Percentiles rank a stretch among this genome's conserved stretches.
Evolutionary conservation across 78 protist genomes (phyloP).

Genomic region (Dictyostelium purpureum): DNA sequence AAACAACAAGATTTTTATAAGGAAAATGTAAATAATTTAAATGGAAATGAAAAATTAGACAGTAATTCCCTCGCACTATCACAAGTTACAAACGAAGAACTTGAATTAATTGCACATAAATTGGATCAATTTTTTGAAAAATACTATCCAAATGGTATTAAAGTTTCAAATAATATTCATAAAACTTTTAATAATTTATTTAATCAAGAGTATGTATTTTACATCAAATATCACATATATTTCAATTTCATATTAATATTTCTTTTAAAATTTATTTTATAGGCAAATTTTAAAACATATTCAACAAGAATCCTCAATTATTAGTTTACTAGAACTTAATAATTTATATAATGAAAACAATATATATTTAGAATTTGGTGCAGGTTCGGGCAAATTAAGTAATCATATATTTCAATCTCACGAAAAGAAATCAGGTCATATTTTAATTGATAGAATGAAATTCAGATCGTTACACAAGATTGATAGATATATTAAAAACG

Average conservation of each 20-base stretch:
- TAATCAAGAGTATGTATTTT: conserved; percentile 24
- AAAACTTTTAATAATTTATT: conserved; percentile 28
- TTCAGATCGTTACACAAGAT: conserved; percentile 36
- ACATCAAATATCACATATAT: not conserved
- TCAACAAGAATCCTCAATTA: conserved; percentile 70
- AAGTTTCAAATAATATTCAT: not conserved
- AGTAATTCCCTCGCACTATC: conserved; percentile 1
- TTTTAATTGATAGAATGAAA: conserved; percentile 59
- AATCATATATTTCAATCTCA: conserved; percentile 40
- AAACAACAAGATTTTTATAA: conserved; percentile 15
- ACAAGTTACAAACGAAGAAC: conserved; percentile 13
- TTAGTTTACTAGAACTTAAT: conserved; percentile 5
- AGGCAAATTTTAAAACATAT: conserved; percentile 36
- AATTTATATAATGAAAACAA: not conserved
- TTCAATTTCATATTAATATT: not conserved
- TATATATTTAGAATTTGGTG: conserved; percentile 61
- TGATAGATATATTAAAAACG: conserved; percentile 46
- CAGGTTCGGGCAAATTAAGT: conserved; percentile 72
- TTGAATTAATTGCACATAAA: conserved; percentile 11
- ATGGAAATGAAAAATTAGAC: not conserved
- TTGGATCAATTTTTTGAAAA: conserved; percentile 25
- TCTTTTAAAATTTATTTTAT: not conserved
- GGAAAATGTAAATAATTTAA: conserved; percentile 29
- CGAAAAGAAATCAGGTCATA: conserved; percentile 49
- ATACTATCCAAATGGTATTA: not conserved